A percentile compares a stretch with the other conserved stretches of the same genome.
phyloP scores from a whole-genome alignment of 2,329 filamentous ascomycete genomes.

The Colletotrichum phormii region DNA sequence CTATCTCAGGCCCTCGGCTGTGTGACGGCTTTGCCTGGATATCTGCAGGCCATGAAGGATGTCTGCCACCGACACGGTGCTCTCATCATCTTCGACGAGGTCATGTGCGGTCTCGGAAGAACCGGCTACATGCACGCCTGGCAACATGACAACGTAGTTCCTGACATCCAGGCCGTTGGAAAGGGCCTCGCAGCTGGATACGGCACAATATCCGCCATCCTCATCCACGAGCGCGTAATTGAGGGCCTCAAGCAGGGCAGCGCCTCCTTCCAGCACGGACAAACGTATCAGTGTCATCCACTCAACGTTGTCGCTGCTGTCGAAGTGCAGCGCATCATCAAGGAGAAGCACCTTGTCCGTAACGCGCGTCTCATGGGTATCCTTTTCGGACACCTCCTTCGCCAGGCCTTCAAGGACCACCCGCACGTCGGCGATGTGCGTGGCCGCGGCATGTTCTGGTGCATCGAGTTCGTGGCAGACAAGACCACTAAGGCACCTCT shows the following conservation, averaged over 20 bases:
- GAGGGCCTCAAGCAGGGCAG: conserved; percentile 56
- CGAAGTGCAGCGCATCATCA: conserved; percentile 59
- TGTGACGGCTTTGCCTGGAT: conserved; percentile 49
- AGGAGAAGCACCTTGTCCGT: conserved; percentile 50
- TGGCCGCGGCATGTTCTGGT: conserved; percentile 60
- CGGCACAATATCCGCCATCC: conserved; percentile 60
- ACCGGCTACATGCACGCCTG: conserved; percentile 70
- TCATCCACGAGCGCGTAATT: conserved; percentile 57
- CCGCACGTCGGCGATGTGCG: conserved; percentile 64
- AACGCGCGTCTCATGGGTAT: conserved; percentile 55
- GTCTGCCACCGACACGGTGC: conserved; percentile 67
- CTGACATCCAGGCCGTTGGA: conserved; percentile 61
- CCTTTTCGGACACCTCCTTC: conserved; percentile 49
- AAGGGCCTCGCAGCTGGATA: conserved; percentile 67
- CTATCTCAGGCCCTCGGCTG: background rate
- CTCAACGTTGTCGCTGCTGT: conserved; percentile 66
- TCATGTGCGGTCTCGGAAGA: conserved; percentile 67
- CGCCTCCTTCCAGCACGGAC: conserved; percentile 64
- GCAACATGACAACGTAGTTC: conserved; percentile 57
- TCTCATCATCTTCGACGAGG: conserved; percentile 69
- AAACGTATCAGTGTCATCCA: conserved; percentile 64
- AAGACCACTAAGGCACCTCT: conserved; percentile 55
- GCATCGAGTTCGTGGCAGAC: conserved; percentile 61
- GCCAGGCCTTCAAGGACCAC: conserved; percentile 56
- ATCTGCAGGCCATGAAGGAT: conserved; percentile 61